These are phyloP conservation scores for Tetrapisispora pingtungensis DNA, from an alignment of 805 yeast species.

Conservation along the genomic window DNA sequence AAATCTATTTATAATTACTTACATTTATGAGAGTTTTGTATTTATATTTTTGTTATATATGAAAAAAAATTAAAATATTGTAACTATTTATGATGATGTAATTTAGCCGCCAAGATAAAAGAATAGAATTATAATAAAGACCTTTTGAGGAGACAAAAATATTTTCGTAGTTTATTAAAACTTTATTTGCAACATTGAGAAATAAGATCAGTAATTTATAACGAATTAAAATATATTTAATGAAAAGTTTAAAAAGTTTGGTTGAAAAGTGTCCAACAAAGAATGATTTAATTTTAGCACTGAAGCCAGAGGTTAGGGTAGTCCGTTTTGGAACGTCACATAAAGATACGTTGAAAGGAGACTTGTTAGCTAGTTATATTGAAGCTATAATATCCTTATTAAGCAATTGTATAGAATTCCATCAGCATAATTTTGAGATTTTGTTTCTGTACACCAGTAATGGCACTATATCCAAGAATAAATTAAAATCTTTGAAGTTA, in stretches of 20 bases:
- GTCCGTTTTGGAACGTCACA: conserved; percentile 6
- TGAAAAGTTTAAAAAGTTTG: conserved; percentile 5
- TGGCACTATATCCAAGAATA: background rate
- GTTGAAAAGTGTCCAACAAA: conserved; percentile 6
- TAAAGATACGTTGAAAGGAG: background rate
- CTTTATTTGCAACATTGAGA: too few relatives aligned
- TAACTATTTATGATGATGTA: too few relatives aligned
- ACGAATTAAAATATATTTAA: too few relatives aligned
- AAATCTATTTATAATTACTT: too few relatives aligned
- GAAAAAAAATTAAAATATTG: too few relatives aligned
- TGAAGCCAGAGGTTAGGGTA: conserved; percentile 12
- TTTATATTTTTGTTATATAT: too few relatives aligned
- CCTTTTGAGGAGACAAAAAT: too few relatives aligned
- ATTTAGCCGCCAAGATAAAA: background rate
- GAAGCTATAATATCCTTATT: conserved; percentile 12
- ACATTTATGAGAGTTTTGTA: too few relatives aligned
- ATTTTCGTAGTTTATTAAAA: too few relatives aligned
- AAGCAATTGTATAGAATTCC: conserved; percentile 17
- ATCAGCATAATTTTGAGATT: conserved; percentile 7
- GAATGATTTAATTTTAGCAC: conserved; percentile 6
- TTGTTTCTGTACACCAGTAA: background rate
- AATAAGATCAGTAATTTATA: too few relatives aligned
- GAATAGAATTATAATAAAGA: too few relatives aligned
- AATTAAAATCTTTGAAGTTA: conserved; percentile 1
- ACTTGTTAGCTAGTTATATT: conserved; percentile 2